phyloP scores from a whole-genome alignment of 106 monocot genomes.

The Amphibolis antarctica region DNA sequence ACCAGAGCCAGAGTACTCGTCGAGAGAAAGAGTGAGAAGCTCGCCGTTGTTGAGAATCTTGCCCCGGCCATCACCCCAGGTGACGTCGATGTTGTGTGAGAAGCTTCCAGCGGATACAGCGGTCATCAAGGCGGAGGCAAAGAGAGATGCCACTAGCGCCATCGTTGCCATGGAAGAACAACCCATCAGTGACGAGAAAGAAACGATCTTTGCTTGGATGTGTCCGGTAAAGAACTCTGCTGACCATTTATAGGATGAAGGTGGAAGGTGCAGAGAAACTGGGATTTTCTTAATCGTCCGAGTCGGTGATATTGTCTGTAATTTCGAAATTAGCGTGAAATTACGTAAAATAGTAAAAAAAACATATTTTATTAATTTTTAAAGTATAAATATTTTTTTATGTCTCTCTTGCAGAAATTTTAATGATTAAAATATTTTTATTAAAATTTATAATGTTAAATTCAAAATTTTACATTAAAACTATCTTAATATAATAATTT shows the following conservation, averaged over 20 bases:
- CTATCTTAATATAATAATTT: too few species aligned
- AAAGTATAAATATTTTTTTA: not conserved
- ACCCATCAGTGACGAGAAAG: not conserved
- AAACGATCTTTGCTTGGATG: not conserved
- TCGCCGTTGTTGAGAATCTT: slow-evolving; percentile 8
- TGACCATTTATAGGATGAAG: not conserved
- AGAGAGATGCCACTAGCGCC: not conserved
- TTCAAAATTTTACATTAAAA: too few species aligned
- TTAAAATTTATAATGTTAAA: too few species aligned
- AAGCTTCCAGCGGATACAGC: slow-evolving; percentile 3
- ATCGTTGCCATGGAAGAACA: not conserved
- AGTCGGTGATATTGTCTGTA: not conserved
- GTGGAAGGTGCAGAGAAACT: not conserved
- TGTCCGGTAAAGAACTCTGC: not conserved
- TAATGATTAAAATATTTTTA: too few species aligned
- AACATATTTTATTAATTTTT: not conserved
- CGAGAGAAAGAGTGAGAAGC: slow-evolving; percentile 10
- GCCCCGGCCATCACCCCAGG: slow-evolving; percentile 8
- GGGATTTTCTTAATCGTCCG: not conserved
- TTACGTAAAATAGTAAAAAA: too few species aligned
- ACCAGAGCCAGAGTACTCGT: slow-evolving; percentile 6
- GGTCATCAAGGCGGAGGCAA: not conserved
- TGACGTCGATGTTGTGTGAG: slow-evolving; percentile 5
- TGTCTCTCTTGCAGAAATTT: too few species aligned
- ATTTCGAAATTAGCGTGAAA: too few species aligned